Conservation (phyloP, 2,329 filamentous ascomycete species). For the Paracoccidioides brasiliensis region DNA sequence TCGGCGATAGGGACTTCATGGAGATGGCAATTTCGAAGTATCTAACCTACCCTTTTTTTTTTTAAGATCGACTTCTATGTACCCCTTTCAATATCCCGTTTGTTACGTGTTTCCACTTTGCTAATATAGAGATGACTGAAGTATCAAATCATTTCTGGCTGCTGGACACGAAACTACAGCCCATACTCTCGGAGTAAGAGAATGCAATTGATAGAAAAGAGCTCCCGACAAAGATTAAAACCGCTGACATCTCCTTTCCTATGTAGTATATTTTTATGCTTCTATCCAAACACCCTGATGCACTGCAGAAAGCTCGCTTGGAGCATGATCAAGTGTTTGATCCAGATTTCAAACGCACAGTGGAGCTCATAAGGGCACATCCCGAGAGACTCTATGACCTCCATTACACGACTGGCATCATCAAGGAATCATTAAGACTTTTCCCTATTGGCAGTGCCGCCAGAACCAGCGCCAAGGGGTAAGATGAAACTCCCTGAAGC, state of each 20-base stretch:
- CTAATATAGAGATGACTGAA: neutral
- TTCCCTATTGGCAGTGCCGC: constrained; percentile 30
- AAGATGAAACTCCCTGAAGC: neutral
- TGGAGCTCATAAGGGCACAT: constrained; percentile 23
- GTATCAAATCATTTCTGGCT: constrained; percentile 28
- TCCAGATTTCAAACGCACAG: constrained; percentile 24
- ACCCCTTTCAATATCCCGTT: neutral
- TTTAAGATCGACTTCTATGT: neutral
- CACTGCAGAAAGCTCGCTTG: constrained; percentile 25
- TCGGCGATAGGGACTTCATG: neutral
- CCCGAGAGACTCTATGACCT: constrained; percentile 35
- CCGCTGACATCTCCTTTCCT: neutral
- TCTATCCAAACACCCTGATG: constrained; percentile 20
- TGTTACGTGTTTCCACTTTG: neutral
- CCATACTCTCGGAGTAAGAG: constrained; percentile 12
- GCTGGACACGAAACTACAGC: constrained; percentile 21
- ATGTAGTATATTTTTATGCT: constrained; percentile 3
- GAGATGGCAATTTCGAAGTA: constrained; percentile 2
- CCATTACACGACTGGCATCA: constrained; percentile 39
- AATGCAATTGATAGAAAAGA: neutral
- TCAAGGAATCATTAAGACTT: constrained; percentile 43
- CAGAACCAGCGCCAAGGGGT: constrained; percentile 5
- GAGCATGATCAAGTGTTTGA: constrained; percentile 45
- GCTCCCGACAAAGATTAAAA: neutral
- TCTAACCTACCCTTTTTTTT: neutral